phyloP scores from a whole-genome alignment of 176 grass and related monocot species.

The Canna indica region DNA sequence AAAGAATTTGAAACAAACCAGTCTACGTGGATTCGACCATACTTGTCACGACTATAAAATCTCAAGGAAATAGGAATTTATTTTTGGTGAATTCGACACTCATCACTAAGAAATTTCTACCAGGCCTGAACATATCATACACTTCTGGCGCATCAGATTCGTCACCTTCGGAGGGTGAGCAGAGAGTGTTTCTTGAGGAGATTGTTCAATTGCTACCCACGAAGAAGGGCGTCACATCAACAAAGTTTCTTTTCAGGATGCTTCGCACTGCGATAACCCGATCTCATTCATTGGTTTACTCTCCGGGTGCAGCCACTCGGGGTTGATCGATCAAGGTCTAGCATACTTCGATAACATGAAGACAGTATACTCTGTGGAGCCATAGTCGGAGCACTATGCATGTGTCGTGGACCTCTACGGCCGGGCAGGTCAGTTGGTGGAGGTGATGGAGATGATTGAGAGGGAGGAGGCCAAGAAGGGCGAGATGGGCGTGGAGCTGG shows the following conservation, averaged over 20 bases:
- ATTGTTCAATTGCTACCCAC: neutral
- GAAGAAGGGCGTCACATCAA: neutral
- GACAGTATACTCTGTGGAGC: constrained; percentile 1
- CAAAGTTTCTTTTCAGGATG: neutral
- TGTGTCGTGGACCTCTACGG: constrained; percentile 14
- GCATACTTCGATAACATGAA: constrained; percentile 22
- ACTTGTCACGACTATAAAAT: too few species aligned
- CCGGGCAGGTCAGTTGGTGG: constrained; percentile 8
- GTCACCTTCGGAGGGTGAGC: neutral
- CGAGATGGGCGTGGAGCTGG: too few species aligned
- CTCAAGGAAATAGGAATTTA: too few species aligned
- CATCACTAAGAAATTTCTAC: neutral
- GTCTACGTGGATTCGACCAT: too few species aligned
- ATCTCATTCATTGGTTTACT: constrained; percentile 18
- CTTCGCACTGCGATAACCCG: neutral
- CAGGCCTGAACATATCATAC: neutral
- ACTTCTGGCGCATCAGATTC: neutral
- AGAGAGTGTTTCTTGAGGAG: constrained; percentile 5
- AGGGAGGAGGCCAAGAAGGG: too few species aligned
- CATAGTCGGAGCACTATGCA: constrained; percentile 8
- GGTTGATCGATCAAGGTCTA: constrained; percentile 19
- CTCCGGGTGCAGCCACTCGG: constrained; percentile 25
- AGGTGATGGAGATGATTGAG: constrained; percentile 14
- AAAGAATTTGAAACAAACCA: too few species aligned
- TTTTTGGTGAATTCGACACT: too few species aligned